Conservation (phyloP, 2,329 filamentous ascomycete genomes). For the Scytalidium sp. region DNA sequence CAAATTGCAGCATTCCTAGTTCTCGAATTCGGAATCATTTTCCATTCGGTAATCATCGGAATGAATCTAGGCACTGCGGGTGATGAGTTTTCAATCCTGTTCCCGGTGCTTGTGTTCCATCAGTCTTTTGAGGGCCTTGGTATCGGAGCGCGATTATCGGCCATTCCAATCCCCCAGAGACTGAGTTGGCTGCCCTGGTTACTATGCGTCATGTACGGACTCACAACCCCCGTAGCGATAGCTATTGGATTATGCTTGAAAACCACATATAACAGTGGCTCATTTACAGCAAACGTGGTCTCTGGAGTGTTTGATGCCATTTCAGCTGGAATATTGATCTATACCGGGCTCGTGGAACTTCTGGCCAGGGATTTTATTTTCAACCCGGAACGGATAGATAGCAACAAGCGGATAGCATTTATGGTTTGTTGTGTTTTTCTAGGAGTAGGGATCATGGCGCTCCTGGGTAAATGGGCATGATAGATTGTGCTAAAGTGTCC, state of each 20-base stretch:
- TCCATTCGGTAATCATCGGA: constrained; percentile 59
- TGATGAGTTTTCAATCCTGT: constrained; percentile 50
- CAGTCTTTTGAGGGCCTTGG: constrained; percentile 57
- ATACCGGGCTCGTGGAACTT: constrained; percentile 41
- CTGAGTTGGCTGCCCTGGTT: constrained; percentile 41
- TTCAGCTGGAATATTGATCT: constrained; percentile 41
- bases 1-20: constrained; percentile 41
- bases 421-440: constrained; percentile 34
- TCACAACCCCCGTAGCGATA: constrained; percentile 47
- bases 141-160: constrained; percentile 55
- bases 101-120: constrained; percentile 56
- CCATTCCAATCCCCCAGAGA: constrained; percentile 43
- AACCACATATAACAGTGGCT: constrained; percentile 30
- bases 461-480: constrained; percentile 41
- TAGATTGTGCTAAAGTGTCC: too few species aligned
- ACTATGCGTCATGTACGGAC: constrained; percentile 41
- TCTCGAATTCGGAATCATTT: constrained; percentile 55
- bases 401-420: constrained; percentile 31
- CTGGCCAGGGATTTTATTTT: constrained; percentile 43
- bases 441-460: constrained; percentile 38
- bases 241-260: constrained; percentile 41
- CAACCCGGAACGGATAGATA: constrained; percentile 36
- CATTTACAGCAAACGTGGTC: constrained; percentile 35
- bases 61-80: constrained; percentile 54
- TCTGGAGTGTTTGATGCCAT: constrained; percentile 39